phyloP scores from a whole-genome alignment of 371 early-diverging fungal genomes.

The Catenaria anguillulae region DNA sequence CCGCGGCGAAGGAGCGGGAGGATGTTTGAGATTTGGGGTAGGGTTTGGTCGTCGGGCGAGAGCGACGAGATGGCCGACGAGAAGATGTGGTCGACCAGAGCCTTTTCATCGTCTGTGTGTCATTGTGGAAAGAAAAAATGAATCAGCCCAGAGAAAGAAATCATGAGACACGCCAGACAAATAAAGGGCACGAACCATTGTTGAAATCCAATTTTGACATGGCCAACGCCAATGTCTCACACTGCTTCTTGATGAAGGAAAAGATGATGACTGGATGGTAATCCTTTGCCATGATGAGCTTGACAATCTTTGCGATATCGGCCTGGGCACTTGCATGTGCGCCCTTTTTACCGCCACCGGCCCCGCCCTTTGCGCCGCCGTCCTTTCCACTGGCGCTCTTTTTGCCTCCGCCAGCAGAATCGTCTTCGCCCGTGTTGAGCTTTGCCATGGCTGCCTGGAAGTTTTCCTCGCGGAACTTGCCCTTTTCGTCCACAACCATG shows the following conservation, averaged over 20 bases:
- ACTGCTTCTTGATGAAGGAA: slow-evolving; percentile 93
- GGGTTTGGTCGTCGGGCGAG: slow-evolving; percentile 79
- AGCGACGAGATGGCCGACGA: slow-evolving; percentile 82
- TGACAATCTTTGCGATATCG: slow-evolving; percentile 85
- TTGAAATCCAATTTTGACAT: slow-evolving; percentile 92
- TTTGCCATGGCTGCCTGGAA: slow-evolving; percentile 76
- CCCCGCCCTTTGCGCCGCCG: slow-evolving; percentile 22
- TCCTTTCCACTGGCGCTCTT: slow-evolving; percentile 29
- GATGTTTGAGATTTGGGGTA: slow-evolving; percentile 92
- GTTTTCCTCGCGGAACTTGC: slow-evolving; percentile 84
- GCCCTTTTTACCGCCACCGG: slow-evolving; percentile 18
- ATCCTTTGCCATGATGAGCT: slow-evolving; percentile 83
- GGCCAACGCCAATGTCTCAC: slow-evolving; percentile 84
- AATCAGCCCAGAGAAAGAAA: background rate
- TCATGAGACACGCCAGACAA: too few relatives aligned
- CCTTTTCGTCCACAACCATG: slow-evolving; percentile 90
- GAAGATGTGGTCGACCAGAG: slow-evolving; percentile 80
- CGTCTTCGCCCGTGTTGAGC: slow-evolving; percentile 45
- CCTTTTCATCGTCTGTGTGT: slow-evolving; percentile 54
- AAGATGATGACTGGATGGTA: slow-evolving; percentile 99
- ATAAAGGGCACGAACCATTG: slow-evolving; percentile 26
- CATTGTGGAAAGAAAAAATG: background rate
- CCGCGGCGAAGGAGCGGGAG: slow-evolving; percentile 91
- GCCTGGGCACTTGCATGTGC: slow-evolving; percentile 25
- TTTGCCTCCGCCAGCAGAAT: slow-evolving; percentile 2